Conservation (phyloP, 345 rosid species). For the Nephelium lappaceum region DNA sequence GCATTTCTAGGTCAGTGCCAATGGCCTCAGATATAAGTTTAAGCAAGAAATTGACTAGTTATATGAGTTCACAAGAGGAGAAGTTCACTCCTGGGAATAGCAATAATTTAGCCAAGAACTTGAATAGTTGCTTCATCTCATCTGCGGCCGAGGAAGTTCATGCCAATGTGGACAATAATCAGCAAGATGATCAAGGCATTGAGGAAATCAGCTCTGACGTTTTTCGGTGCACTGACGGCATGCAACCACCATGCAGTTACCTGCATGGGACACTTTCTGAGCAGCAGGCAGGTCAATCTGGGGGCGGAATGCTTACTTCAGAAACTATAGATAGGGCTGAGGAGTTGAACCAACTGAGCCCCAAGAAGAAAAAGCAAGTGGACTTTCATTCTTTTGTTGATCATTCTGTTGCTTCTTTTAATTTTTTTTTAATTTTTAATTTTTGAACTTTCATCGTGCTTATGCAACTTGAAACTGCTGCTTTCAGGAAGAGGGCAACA, state of each 20-base stretch:
- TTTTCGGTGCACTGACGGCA: slow-evolving; percentile 16
- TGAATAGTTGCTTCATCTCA: slow-evolving; percentile 8
- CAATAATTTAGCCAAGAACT: slow-evolving; percentile 12
- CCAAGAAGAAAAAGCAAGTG: slow-evolving; percentile 33
- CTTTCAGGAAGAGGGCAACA: slow-evolving; percentile 31
- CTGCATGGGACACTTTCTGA: slow-evolving; percentile 15
- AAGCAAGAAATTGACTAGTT: too few relatives aligned
- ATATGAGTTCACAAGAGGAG: slow-evolving; percentile 20
- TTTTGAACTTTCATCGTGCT: neutral
- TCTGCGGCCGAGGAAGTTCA: slow-evolving; percentile 5
- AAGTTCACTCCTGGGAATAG: slow-evolving; percentile 1
- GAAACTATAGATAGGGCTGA: slow-evolving; percentile 22
- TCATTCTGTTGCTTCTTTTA: neutral
- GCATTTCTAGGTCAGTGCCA: slow-evolving; percentile 2
- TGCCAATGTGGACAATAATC: slow-evolving; percentile 6
- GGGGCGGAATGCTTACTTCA: slow-evolving; percentile 19
- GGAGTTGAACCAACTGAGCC: slow-evolving; percentile 26
- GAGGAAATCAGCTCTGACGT: slow-evolving; percentile 3
- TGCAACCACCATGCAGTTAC: slow-evolving; percentile 17
- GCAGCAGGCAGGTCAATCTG: slow-evolving; percentile 19
- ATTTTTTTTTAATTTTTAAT: neutral
- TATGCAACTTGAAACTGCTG: slow-evolving; percentile 2
- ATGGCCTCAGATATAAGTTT: slow-evolving; percentile 23
- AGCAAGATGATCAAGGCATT: slow-evolving; percentile 16
- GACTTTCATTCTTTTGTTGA: neutral